Evolutionary conservation across 768 basidiomycete genomes (phyloP), one percentile per base, ranked within the genome.

Genomic region (Mrakia frigida): DNA sequence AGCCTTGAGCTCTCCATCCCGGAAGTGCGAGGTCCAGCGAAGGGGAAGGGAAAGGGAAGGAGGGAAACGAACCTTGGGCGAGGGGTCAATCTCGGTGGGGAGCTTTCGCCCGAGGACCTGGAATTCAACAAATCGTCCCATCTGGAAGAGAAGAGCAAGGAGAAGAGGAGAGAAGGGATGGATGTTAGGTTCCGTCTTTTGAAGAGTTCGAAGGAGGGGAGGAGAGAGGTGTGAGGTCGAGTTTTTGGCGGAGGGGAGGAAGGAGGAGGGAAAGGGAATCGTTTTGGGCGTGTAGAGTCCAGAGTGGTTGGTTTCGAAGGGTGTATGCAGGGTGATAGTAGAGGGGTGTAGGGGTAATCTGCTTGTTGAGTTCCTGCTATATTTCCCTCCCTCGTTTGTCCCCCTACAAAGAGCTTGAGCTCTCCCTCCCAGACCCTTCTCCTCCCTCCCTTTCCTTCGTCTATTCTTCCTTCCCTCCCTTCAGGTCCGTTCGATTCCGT

Each of bases 71-170:
- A 98, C 95, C 89, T 98, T 98, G 78, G 97, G 97, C 78, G 88
- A 92, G 74, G 93, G 93, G 80, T 97, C 92, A 79, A 88, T 84
- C 87, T 94, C 93, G 74, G 94, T 94, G 82, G 97, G 96, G 81
- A 98, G 87, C 85, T 97, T 95, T 83, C 96, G 93, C 80, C 97
- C 97, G 80, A 99, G 91, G 85, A 98, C 92, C 86, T 97, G 94
- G 87, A 87, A 98, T 88, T 99, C 96, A 80, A 81, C 82, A 84
- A 87, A 85, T 80, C 85, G 85, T 79, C 84, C 84, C 85, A 86
- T 86, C 74, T 75, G 52, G 33, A 72, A 16, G 33, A 23, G 53
- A 52, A 9, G 52, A 53, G 18, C 39, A 35, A 68, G 63, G 21
- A 21, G 63, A 65, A 35, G n/a, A 13, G 63, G 33, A 65, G 35